Evolutionary conservation across 179 eudicot genomes (phyloP), one percentile per base, ranked within the genome.

Genomic region (Silene vulgaris): DNA sequence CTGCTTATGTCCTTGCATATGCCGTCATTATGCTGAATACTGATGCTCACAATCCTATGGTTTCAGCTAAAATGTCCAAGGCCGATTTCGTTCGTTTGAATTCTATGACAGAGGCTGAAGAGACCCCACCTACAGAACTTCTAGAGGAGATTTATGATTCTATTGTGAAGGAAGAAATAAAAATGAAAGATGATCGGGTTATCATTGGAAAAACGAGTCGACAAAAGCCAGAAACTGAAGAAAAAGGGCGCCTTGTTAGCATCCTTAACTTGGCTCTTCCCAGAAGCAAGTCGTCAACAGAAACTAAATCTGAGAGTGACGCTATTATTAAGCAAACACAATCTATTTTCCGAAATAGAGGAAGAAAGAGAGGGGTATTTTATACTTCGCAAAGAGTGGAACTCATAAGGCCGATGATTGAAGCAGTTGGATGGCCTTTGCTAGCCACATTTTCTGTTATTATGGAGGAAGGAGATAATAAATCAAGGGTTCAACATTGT

Each of bases 21-120:
- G 99, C 99, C 43, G 99, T 92, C 85, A 92, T 95, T 80, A 85
- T 95, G 97, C 79, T 95, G 82, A 95, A 95, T 82, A 95, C 95
- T 30, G 97, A 95, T 87, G 97, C 95, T 80, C 99, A 95, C 83
- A 95, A 95, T 82, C 96, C 97, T 78, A 85, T 89, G 89, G 97
- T 95, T 74, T 89, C 92, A 89, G 88, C 96, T 64, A 95, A 88
- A 88, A 95, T 95, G 99, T 89, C 97, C 45, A 95, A 95, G 85
- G 88, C 84, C 77, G 97, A 95, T 80, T 95, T 95, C 82, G 81
- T 92, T 78, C 91, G 89, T 80, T 85, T 95, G 83, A 95, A 88
- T 82, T 80, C 90, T 68, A 82, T 75, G 75, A 84, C 82, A 83
- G 97, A 92, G 77, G 89, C 93, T 71, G 99, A 95, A 80, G 99